Evolutionary conservation across 805 yeast genomes (phyloP), one percentile per base, ranked within the genome.

Genomic region (Ogataea pini): DNA sequence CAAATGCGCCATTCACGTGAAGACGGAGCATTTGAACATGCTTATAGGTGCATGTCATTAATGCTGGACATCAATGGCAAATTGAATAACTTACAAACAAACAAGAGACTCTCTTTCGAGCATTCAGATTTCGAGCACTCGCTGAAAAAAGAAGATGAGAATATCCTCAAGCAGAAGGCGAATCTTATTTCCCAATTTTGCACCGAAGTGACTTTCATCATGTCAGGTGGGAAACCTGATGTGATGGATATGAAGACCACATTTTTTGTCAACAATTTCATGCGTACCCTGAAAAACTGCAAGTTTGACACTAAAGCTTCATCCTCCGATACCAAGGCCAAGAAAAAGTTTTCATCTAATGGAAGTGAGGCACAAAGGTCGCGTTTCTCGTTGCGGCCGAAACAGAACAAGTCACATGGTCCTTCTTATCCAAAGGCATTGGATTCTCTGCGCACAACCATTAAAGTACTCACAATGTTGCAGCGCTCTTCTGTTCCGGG

Each of bases 51-150:
- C 1, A 17, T 48, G 22, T 18, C 37, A 10, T 34, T 34, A 14
- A 10, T 54, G 43, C 22, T 36, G 16, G 18, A 19, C 19, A 46
- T 51, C 44, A 51, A 50, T 13, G 20, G 36, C 24, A 25, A 32
- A n/a, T 14, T 47, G 42, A 7, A 16, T 3, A 17, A 17, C 36
- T 20, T 13, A 6, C 3, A 19, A 13, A 14, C 7, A 22, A 7
- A 7, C 24, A n/a, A 31, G 13, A 13, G 22, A 18, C 13, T 6
- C 1, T 2, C 36, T 4, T 45, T 45, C 29, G 39, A 20, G 5
- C 39, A 46, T 13, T 46, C 49, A 1, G 42, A 28, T n/a, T 46
- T 49, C 10, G 22, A 22, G 8, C 17, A 3, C 16, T 38, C 38
- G 3, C 22, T 34, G 3, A 12, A 1, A 3, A 7, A n/a, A 7